Percentiles rank a stretch among this genome's conserved stretches.
Evolutionary conservation across 768 basidiomycete species (phyloP).

Genomic region (Mycena rebaudengoi): DNA sequence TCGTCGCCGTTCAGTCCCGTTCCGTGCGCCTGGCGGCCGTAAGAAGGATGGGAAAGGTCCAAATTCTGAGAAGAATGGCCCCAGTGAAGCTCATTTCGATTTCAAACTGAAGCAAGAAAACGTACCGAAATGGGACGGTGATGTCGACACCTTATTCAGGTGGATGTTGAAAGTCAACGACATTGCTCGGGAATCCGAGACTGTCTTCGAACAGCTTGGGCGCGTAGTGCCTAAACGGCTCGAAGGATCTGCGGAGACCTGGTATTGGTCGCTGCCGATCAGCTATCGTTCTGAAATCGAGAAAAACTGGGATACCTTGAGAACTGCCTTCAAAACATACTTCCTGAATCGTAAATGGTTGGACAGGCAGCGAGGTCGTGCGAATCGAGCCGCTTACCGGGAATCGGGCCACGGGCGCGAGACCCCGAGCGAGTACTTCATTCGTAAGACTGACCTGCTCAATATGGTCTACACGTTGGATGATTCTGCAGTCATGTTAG

Average conservation of each 20-base stretch:
- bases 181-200: constrained; percentile 26
- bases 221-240: constrained; percentile 37
- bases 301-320: constrained; percentile 39
- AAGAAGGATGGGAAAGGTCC: too few relatives aligned
- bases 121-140: constrained; percentile 43
- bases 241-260: constrained; percentile 34
- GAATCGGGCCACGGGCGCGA: too few relatives aligned
- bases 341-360: constrained; percentile 43
- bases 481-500: too few relatives aligned
- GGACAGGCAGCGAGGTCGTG: constrained; percentile 37
- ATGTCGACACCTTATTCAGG: constrained; percentile 31
- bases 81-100: constrained; percentile 38
- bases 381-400: constrained; percentile 20
- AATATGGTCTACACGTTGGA: too few relatives aligned
- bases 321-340: constrained; percentile 34
- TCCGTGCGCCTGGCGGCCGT: too few relatives aligned
- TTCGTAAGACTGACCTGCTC: too few relatives aligned
- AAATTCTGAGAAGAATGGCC: too few relatives aligned
- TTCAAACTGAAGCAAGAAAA: constrained; percentile 37
- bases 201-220: constrained; percentile 37
- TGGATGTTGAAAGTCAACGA: constrained; percentile 40
- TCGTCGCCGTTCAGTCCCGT: not conserved
- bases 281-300: constrained; percentile 20
- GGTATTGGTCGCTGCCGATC: constrained; percentile 36
- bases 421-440: too few relatives aligned